Base-by-base conservation (phyloP, 2,329 filamentous ascomycete species). In the Boeremia exigua region DNA sequence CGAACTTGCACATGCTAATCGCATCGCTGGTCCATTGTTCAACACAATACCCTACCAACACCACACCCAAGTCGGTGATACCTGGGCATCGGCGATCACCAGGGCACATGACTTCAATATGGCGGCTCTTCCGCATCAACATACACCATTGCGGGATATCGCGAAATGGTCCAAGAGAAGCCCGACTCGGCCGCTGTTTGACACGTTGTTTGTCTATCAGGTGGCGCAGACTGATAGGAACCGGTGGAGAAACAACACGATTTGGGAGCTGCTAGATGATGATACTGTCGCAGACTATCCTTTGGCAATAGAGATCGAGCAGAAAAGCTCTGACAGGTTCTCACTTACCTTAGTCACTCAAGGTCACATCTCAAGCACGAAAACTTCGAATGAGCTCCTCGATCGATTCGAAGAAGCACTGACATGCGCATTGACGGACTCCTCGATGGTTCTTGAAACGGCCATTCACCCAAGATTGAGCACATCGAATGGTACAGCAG, bases 181-280 rank as follows among this genome's bases (percentile, higher is more conserved):
- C 3, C 77, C 77, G 0, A 75, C 76, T n/a, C 73, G 84, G 37
- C 80, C 72, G 6, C 59, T 77, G 6, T 96, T 97, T 68, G 89
- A 96, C 56, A 88, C 82, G 0, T 78, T 97, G 1, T 96, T 97
- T 63, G 89, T 92, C 0, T 96, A 94, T 69, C 90, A 96, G 66
- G 78, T 84, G 2, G 57, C 63, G 8, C 64, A 74, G 0, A 59
- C 67, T 0, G 54, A 65, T 0, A 52, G 67, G 0, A 38, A 56
- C 1, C 68, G 66, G 48, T 55, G n/a, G 59, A 72, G 3, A n/a
- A 28, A 10, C 3, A 63, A 74, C 2, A 51, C 63, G 1, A 62
- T 86, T 1, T 93, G 91, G 88, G 76, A 75, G 3, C 62, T 76
- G 14, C 58, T 74, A 23, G 79, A 81, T 65, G 77, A 73, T 32